Evolutionary conservation across 345 rosid species (phyloP), one percentile per base, ranked within the genome.

Genomic region (Excoecaria agallocha): DNA sequence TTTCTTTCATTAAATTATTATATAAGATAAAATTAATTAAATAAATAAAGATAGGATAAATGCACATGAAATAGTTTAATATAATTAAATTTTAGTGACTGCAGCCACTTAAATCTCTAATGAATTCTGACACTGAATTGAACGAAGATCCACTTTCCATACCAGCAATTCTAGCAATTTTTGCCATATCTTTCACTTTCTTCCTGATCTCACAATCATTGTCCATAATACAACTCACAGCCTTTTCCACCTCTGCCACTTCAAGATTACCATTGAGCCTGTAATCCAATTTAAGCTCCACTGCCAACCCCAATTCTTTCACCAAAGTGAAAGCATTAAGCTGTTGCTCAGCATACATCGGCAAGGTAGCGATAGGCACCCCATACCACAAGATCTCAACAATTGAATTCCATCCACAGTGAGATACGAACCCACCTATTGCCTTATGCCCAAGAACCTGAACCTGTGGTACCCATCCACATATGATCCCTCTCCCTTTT

Each of bases 361-460:
- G 78, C 71, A 77, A 70, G 1, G 82, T 66, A 0, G 66, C 68
- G 3, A 74, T 58, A 4, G 78, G 78, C 55, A 79, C 76, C 1
- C 79, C 82, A 56, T 41, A 35, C 82, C 82, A 64, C 45, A 79
- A 10, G n/a, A 76, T 70, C 58, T 79, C 78, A 75, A 79, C 22
- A 43, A 74, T 39, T 0, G 82, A 79, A n/a, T 74, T 79, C 82
- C 82, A 79, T 8, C 82, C 82, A 20, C 79, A 71, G 16, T 79
- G 82, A 4, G 76, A 79, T 12, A 79, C 74, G 52, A 79, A 79
- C 4, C 76, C 79, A 49, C 79, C 69, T 3, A 59, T 37, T 5
- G 82, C 82, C 54, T 50, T 49, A 43, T 79, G 82, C 11, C 38
- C 41, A 37, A 79, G 51, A 17, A 79, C 71, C 38, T 17, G 24